Percentiles rank a stretch among this genome's conserved stretches.
These are phyloP conservation scores for Penicillium robsamsonii DNA, from an alignment of 495 filamentous ascomycete genomes.

Conservation along the genomic window DNA sequence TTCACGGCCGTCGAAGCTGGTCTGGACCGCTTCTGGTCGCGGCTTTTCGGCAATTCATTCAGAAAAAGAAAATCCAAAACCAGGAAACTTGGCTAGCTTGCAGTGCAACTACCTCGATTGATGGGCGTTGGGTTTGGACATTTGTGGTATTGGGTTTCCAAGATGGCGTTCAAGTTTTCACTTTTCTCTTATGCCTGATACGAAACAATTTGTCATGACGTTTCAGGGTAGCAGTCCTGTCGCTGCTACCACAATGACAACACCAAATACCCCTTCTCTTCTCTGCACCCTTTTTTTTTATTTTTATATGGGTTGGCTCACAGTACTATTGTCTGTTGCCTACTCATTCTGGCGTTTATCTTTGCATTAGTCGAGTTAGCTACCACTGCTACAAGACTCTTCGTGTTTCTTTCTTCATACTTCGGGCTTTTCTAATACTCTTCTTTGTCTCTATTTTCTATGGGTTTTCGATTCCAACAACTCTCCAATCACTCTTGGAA, in stretches of 20 bases:
- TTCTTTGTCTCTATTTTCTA: not conserved
- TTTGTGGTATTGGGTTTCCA: conserved; percentile 10
- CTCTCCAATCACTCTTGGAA: conserved; percentile 9
- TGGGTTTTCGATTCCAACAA: conserved; percentile 3
- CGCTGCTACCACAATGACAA: conserved; percentile 8
- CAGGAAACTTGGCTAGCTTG: conserved; percentile 13
- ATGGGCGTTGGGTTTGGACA: conserved; percentile 5
- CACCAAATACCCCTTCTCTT: conserved; percentile 10
- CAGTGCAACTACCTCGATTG: conserved; percentile 8
- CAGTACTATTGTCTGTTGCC: not conserved
- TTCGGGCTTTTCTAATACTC: conserved; percentile 4
- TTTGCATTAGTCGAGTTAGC: conserved; percentile 8
- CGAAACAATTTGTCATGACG: conserved; percentile 10
- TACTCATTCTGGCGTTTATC: conserved; percentile 7
- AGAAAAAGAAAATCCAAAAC: conserved; percentile 16
- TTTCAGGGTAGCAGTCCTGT: conserved; percentile 4
- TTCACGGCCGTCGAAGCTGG: conserved; percentile 33
- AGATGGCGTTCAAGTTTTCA: conserved; percentile 8
- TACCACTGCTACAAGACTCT: conserved; percentile 1
- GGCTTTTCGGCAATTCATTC: conserved; percentile 11
- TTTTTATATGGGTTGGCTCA: not conserved
- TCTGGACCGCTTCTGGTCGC: conserved; percentile 27
- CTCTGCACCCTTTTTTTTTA: not conserved
- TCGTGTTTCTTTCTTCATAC: conserved; percentile 6
- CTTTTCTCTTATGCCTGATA: conserved; percentile 9